phyloP scores from a whole-genome alignment of 768 basidiomycete species.

The Hypholoma sublateritium region DNA sequence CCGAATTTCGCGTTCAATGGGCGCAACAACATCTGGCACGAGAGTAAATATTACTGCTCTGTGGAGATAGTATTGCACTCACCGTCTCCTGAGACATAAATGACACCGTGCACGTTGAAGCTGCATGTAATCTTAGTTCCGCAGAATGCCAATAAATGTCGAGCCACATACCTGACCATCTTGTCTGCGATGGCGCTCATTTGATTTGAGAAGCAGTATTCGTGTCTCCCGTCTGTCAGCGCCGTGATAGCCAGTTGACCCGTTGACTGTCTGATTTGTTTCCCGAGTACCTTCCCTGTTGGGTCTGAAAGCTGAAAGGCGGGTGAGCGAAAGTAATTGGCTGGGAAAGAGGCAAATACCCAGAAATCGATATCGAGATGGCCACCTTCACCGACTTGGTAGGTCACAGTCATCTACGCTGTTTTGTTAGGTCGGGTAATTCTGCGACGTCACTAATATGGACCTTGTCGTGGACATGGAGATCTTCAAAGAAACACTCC shows the following conservation, averaged over 20 bases:
- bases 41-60: conserved; percentile 1
- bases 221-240: conserved; percentile 81
- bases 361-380: conserved; percentile 98
- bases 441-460: conserved; percentile 3
- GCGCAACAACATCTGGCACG: conserved; percentile 75
- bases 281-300: conserved; percentile 60
- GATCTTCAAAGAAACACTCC: conserved; percentile 96
- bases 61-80: conserved; percentile 17
- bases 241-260: conserved; percentile 89
- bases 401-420: conserved; percentile 94
- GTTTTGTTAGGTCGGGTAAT: conserved; percentile 2
- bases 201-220: conserved; percentile 98
- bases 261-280: conserved; percentile 85
- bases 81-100: conserved; percentile 93
- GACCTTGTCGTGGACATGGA: conserved; percentile 89
- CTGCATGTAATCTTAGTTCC: conserved; percentile 35
- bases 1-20: conserved; percentile 95
- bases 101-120: conserved; percentile 98
- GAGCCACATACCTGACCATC: conserved; percentile 71
- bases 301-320: conserved; percentile 76
- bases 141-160: background rate
- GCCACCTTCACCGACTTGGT: conserved; percentile 97
- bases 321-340: conserved; percentile 8
- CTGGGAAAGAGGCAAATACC: conserved; percentile 42
- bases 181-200: conserved; percentile 98